A percentile compares a stretch with the other conserved stretches of the same genome.
These are phyloP conservation scores for Pichia sorboxylosa DNA, from an alignment of 1,139 yeast genomes.

Conservation along the genomic window DNA sequence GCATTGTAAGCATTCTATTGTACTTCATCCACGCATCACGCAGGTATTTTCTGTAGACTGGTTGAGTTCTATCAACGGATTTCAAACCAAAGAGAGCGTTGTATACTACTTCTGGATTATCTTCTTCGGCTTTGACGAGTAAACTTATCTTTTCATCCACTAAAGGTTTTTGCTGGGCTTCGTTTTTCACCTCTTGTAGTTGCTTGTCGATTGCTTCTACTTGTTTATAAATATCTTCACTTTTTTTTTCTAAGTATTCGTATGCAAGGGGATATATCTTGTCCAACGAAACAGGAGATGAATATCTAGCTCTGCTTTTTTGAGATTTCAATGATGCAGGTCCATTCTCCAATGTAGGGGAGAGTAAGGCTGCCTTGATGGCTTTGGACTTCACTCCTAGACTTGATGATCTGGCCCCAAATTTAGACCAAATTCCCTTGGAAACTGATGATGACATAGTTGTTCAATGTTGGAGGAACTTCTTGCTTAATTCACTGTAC, in stretches of 20 bases:
- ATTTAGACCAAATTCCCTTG: conserved; percentile 38
- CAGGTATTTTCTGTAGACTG: conserved; percentile 66
- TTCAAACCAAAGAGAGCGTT: conserved; percentile 40
- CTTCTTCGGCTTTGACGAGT: conserved; percentile 44
- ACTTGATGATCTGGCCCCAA: conserved; percentile 30
- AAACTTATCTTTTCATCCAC: conserved; percentile 17
- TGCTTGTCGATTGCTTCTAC: conserved; percentile 22
- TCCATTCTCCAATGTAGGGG: conserved; percentile 29
- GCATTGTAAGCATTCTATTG: conserved; percentile 66
- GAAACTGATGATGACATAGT: conserved; percentile 6
- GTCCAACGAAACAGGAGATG: conserved; percentile 56
- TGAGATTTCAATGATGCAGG: conserved; percentile 38
- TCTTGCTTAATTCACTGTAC: no score
- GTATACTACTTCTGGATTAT: conserved; percentile 76
- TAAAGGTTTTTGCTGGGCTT: conserved; percentile 9
- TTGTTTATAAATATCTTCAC: conserved; percentile 22
- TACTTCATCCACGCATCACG: conserved; percentile 61
- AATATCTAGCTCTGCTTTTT: conserved; percentile 40
- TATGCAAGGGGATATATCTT: conserved; percentile 65
- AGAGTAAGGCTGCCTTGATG: conserved; percentile 27
- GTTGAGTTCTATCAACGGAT: conserved; percentile 54
- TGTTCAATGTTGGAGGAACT: no score
- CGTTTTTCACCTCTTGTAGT: conserved; percentile 12
- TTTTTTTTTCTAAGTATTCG: conserved; percentile 42
- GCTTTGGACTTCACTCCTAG: conserved; percentile 27